Evolutionary conservation across 768 basidiomycete species (phyloP).

Genomic region (Cyclocybe cylindracea): DNA sequence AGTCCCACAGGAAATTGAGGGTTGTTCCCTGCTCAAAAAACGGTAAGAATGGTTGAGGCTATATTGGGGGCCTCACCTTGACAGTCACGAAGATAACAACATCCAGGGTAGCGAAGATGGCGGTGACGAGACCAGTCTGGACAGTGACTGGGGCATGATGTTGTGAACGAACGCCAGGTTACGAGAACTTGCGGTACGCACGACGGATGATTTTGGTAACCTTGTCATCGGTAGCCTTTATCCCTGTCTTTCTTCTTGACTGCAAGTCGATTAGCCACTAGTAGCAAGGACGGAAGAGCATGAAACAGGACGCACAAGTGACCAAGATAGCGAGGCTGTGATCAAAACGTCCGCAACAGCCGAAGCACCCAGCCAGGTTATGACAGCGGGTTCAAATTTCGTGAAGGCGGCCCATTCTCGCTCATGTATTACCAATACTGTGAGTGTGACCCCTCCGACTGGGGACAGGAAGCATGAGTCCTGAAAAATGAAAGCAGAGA

Average conservation of each 20-base stretch:
- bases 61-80: slow-evolving; percentile 14
- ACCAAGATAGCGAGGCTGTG: slow-evolving; percentile 39
- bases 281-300: background rate
- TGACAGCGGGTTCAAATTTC: slow-evolving; percentile 19
- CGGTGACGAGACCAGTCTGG: slow-evolving; percentile 30
- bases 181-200: slow-evolving; percentile 8
- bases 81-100: slow-evolving; percentile 28
- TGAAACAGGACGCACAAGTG: slow-evolving; percentile 34
- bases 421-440: background rate
- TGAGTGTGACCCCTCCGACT: slow-evolving; percentile 6
- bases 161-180: background rate
- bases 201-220: slow-evolving; percentile 33
- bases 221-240: slow-evolving; percentile 34
- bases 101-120: slow-evolving; percentile 28
- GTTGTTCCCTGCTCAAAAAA: slow-evolving; percentile 11
- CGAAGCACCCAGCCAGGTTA: slow-evolving; percentile 46
- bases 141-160: slow-evolving; percentile 21
- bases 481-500: background rate
- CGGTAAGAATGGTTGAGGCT: slow-evolving; percentile 1
- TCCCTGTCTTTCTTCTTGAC: slow-evolving; percentile 37
- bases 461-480: background rate
- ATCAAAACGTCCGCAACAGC: slow-evolving; percentile 50
- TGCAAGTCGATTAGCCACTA: slow-evolving; percentile 14
- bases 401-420: slow-evolving; percentile 2
- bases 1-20: slow-evolving; percentile 26